A percentile compares a stretch with the other conserved stretches of the same genome.
phyloP scores from a whole-genome alignment of 768 basidiomycete genomes.

The Trametes coccinea region DNA sequence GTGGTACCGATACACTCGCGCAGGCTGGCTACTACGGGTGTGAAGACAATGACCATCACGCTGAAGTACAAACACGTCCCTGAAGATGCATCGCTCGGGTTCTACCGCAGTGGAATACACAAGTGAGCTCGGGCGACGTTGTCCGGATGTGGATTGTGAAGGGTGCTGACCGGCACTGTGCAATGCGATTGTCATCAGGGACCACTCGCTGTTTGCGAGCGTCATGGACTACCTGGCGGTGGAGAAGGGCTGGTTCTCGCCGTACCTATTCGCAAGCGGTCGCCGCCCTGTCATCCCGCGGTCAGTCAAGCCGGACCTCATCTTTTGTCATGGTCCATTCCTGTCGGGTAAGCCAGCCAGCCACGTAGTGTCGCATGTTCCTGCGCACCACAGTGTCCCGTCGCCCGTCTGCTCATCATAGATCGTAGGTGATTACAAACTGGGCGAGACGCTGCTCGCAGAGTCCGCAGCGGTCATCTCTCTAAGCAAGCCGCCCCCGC shows the following conservation, averaged over 20 bases:
- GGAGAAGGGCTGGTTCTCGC: constrained; percentile 70
- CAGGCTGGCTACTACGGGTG: constrained; percentile 54
- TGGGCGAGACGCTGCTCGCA: constrained; percentile 58
- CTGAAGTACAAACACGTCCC: constrained; percentile 59
- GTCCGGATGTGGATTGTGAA: not conserved
- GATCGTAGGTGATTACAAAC: constrained; percentile 53
- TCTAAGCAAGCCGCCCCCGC: constrained; percentile 34
- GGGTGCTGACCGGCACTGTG: not conserved
- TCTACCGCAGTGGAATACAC: constrained; percentile 61
- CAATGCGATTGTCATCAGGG: constrained; percentile 34
- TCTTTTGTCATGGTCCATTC: constrained; percentile 69
- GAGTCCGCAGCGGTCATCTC: constrained; percentile 57
- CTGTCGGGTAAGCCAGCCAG: constrained; percentile 42
- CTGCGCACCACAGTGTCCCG: not conserved
- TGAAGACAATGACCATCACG: constrained; percentile 60
- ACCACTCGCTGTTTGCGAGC: constrained; percentile 56
- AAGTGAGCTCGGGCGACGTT: constrained; percentile 36
- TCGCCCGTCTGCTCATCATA: not conserved
- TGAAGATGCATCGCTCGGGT: constrained; percentile 60
- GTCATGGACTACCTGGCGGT: constrained; percentile 64
- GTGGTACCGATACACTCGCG: constrained; percentile 54
- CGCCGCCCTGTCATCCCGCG: constrained; percentile 62
- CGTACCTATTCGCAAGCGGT: constrained; percentile 62
- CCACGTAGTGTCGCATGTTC: not conserved
- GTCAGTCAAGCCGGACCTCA: constrained; percentile 62